Percentiles rank a stretch among this genome's conserved stretches.
phyloP scores from a whole-genome alignment of 2,329 filamentous ascomycete species.

The Phialemoniopsis sp. region DNA sequence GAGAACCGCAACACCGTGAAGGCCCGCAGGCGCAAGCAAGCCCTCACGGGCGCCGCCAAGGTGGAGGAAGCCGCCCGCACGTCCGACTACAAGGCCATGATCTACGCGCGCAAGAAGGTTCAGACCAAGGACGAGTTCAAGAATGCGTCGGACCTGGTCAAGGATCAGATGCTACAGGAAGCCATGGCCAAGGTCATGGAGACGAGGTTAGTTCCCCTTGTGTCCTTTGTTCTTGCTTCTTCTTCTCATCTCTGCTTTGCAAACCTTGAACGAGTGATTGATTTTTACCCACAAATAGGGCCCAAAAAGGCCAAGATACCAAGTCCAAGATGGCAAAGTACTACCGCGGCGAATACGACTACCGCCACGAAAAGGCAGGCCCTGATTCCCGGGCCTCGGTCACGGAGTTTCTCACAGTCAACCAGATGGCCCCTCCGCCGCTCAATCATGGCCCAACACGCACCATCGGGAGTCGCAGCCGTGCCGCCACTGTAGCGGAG shows the following conservation, averaged over 20 bases:
- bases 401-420: conserved; percentile 1
- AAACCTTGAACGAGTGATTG: too few species aligned
- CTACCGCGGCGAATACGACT: conserved; percentile 2
- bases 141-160: conserved; percentile 2
- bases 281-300: background rate
- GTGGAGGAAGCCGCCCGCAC: conserved; percentile 3
- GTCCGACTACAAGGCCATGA: conserved; percentile 11
- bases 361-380: background rate
- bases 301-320: conserved; percentile 6
- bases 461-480: too few species aligned
- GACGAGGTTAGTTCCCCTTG: conserved; percentile 1
- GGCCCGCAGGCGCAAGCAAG: conserved; percentile 12
- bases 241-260: too few species aligned
- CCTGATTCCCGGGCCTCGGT: conserved; percentile 2
- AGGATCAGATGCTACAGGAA: conserved; percentile 3
- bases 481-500: too few species aligned
- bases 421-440: background rate
- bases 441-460: too few species aligned
- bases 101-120: conserved; percentile 5
- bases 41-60: background rate
- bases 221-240: too few species aligned
- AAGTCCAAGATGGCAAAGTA: conserved; percentile 9
- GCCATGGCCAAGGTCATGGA: conserved; percentile 8
- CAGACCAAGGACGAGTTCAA: conserved; percentile 3
- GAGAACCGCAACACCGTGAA: conserved; percentile 17